A percentile compares a stretch with the other conserved stretches of the same genome.
These are phyloP conservation scores for Acer saccharum DNA, from an alignment of 345 rosid genomes.

Conservation along the genomic window DNA sequence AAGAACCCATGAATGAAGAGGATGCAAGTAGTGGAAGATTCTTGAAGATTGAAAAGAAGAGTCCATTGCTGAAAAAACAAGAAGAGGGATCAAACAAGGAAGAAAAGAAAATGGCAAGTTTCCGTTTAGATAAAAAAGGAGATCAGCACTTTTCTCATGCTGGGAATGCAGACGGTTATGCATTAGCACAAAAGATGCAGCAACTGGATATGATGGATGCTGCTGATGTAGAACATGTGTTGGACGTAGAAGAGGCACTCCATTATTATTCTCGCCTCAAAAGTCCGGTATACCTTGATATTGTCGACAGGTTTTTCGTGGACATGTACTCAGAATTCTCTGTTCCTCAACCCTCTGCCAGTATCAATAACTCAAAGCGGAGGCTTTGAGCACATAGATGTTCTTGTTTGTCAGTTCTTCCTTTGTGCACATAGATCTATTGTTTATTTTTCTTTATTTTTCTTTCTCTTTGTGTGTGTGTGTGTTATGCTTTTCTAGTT, in stretches of 20 bases:
- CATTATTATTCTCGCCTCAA: slow-evolving; percentile 76
- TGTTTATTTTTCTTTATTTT: slow-evolving; percentile 2
- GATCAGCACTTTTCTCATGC: slow-evolving; percentile 17
- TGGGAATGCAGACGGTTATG: slow-evolving; percentile 38
- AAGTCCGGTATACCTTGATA: slow-evolving; percentile 81
- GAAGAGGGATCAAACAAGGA: slow-evolving; percentile 26
- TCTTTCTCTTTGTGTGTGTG: slow-evolving; percentile 11
- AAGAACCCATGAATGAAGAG: slow-evolving; percentile 25
- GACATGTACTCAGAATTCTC: slow-evolving; percentile 81
- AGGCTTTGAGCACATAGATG: slow-evolving; percentile 46
- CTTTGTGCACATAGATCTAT: slow-evolving; percentile 21
- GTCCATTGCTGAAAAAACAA: slow-evolving; percentile 35
- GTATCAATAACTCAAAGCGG: slow-evolving; percentile 46
- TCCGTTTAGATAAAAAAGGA: slow-evolving; percentile 21
- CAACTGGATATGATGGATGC: slow-evolving; percentile 81
- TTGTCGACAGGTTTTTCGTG: slow-evolving; percentile 81
- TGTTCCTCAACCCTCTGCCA: slow-evolving; percentile 45
- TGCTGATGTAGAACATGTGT: slow-evolving; percentile 66
- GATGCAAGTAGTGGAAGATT: slow-evolving; percentile 22
- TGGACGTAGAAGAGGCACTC: slow-evolving; percentile 85
- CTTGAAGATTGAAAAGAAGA: slow-evolving; percentile 23
- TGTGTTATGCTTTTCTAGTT: slow-evolving; percentile 1
- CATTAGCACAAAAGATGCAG: slow-evolving; percentile 77
- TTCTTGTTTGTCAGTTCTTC: slow-evolving; percentile 19
- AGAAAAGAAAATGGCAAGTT: slow-evolving; percentile 32